Evolutionary conservation across 306 rosid species (phyloP).

Genomic region (Rosa chinensis): DNA sequence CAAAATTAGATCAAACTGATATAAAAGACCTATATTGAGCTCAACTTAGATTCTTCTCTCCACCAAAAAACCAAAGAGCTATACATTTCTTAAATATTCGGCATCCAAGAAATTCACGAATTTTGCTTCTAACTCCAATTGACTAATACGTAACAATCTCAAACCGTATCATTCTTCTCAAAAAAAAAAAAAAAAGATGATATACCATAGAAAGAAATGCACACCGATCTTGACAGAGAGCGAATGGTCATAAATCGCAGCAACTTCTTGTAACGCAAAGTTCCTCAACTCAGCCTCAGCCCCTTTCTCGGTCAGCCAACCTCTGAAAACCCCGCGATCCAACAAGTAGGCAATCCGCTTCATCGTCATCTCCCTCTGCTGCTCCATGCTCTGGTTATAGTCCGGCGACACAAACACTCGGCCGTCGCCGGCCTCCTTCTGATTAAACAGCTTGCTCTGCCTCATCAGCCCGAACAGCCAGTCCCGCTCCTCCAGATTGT

Average conservation of each 20-base stretch:
- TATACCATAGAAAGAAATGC: conserved; percentile 71
- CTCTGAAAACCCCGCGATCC: conserved; percentile 61
- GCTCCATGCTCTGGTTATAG: conserved; percentile 83
- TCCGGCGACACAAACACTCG: conserved; percentile 66
- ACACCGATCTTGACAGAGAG: conserved; percentile 79
- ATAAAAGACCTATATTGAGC: not conserved
- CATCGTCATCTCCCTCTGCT: conserved; percentile 79
- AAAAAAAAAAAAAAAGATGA: too few species aligned
- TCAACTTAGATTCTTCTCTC: not conserved
- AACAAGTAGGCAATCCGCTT: conserved; percentile 58
- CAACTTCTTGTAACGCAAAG: conserved; percentile 55
- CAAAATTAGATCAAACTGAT: not conserved
- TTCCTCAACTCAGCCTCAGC: conserved; percentile 53
- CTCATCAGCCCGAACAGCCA: conserved; percentile 60
- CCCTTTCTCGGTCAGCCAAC: conserved; percentile 67
- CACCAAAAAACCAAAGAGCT: not conserved
- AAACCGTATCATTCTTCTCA: too few species aligned
- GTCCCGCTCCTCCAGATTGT: conserved; percentile 71
- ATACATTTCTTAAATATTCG: not conserved
- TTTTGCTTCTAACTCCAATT: not conserved
- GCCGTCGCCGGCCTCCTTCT: conserved; percentile 36
- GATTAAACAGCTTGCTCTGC: conserved; percentile 74
- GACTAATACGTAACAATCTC: not conserved
- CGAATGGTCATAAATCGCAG: conserved; percentile 78
- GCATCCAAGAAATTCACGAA: not conserved